Conservation (phyloP, 305 asterid species). For the Fraxinus xanthoxyloides region DNA sequence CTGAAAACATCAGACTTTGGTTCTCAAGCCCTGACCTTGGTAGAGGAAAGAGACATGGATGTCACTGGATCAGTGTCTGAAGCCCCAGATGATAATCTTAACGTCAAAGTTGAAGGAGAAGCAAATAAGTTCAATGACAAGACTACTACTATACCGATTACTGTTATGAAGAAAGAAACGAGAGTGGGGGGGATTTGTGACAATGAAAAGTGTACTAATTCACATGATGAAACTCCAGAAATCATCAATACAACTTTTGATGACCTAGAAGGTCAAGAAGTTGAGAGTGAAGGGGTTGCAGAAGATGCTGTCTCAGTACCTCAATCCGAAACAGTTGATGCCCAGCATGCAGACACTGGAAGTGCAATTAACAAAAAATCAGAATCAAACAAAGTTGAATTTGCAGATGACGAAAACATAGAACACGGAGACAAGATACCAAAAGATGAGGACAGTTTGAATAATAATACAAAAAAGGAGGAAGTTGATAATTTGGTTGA, state of each 20-base stretch:
- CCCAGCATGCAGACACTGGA: conserved; percentile 6
- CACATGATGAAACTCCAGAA: conserved; percentile 25
- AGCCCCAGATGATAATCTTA: conserved; percentile 6
- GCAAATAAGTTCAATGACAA: neutral
- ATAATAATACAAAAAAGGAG: neutral
- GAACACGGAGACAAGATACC: conserved; percentile 7
- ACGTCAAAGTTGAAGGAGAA: neutral
- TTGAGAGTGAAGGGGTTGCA: conserved; percentile 3
- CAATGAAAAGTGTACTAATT: conserved; percentile 23
- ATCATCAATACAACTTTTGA: conserved; percentile 8
- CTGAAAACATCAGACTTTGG: conserved; percentile 24
- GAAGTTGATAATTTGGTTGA: conserved; percentile 4
- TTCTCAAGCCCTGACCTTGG: conserved; percentile 33
- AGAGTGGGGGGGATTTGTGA: conserved; percentile 23
- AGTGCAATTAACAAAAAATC: conserved; percentile 12
- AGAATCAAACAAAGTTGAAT: conserved; percentile 22
- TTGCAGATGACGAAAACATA: conserved; percentile 4
- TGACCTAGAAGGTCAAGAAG: conserved; percentile 25
- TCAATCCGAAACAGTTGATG: conserved; percentile 10
- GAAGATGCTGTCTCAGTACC: conserved; percentile 10
- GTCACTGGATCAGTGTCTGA: conserved; percentile 18
- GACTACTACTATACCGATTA: conserved; percentile 18
- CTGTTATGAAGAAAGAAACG: conserved; percentile 24
- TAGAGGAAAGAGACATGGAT: conserved; percentile 37
- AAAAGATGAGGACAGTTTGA: conserved; percentile 6